A percentile compares a stretch with the other conserved stretches of the same genome.
phyloP scores from a whole-genome alignment of 2,329 filamentous ascomycete genomes.

The Nemania abortiva region DNA sequence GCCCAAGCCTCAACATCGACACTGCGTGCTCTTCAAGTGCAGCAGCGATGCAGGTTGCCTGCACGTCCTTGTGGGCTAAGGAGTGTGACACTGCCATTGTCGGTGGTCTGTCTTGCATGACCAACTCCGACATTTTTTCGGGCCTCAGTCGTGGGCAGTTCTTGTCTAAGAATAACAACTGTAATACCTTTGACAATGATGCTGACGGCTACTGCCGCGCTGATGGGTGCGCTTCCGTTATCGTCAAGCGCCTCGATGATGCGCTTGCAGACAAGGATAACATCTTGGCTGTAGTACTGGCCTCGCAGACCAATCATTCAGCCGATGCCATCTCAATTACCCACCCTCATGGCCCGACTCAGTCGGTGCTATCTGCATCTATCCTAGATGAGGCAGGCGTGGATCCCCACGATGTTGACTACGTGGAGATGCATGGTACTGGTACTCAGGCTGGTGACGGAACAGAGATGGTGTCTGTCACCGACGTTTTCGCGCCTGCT shows the following conservation, averaged over 20 bases:
- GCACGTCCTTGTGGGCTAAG: conserved; percentile 78
- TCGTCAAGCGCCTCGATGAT: conserved; percentile 84
- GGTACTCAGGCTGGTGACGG: conserved; percentile 88
- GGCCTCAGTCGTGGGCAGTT: conserved; percentile 82
- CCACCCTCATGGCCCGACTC: conserved; percentile 81
- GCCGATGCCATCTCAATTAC: conserved; percentile 86
- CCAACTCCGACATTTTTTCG: conserved; percentile 83
- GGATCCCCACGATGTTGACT: conserved; percentile 81
- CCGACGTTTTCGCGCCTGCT: conserved; percentile 64
- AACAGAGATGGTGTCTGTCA: conserved; percentile 84
- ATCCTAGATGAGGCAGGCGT: conserved; percentile 80
- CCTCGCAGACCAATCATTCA: conserved; percentile 83
- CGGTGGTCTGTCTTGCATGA: conserved; percentile 82
- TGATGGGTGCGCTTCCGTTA: conserved; percentile 78
- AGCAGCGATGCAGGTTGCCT: conserved; percentile 60
- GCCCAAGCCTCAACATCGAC: conserved; percentile 56
- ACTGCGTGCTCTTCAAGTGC: conserved; percentile 57
- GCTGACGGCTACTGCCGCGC: conserved; percentile 87
- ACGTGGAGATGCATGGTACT: conserved; percentile 91
- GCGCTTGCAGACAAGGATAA: conserved; percentile 81
- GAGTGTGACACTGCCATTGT: conserved; percentile 86
- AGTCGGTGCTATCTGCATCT: conserved; percentile 76
- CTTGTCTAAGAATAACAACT: conserved; percentile 79
- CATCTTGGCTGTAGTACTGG: conserved; percentile 81
- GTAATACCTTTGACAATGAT: conserved; percentile 83